Evolutionary conservation across 1,139 yeast genomes (phyloP), one percentile per base, ranked within the genome.

Genomic region (Suhomyces choctaworum): DNA sequence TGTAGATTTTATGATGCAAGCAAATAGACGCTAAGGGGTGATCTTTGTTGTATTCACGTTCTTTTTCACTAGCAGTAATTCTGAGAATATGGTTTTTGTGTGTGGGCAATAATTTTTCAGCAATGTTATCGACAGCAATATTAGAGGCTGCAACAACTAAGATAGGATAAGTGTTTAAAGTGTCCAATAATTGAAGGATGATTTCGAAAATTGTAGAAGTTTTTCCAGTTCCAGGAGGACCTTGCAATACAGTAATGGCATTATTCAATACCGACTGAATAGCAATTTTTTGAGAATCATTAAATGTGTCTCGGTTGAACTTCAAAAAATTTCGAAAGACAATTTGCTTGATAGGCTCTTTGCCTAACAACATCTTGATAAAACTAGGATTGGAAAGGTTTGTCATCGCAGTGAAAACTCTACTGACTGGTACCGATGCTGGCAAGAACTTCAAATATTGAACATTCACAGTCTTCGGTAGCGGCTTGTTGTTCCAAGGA

Each of bases 101-200:
- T 26, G 70, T 66, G 4, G 62, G 62, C 52, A 77, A 52, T 40
- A 82, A 63, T 49, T 82, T 81, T 49, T 82, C 89, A 0, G 88
- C 89, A 55, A 82, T 81, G 47, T 82, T 82, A 52, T 82, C 90
- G 48, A 82, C 80, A 2, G 90, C 89, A 52, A 82, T 78, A 50
- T 82, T 82, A 1, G 88, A 81, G 0, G 87, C 85, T 0, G 90
- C 89, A 34, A 81, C 87, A 35, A 82, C 87, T 40, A 81, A 63
- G 26, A 82, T 78, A 3, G 90, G 89, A 47, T 64, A 76, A 0
- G 81, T 73, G 46, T 75, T 70, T 45, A 77, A 63, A 33, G 75
- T 73, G 27, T 70, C 72, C 27, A 80, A 61, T 42, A 82, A 60
- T 52, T 82, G 87, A 38, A 79, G 58, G 40, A 82, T 77, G 38